Percentiles rank a stretch among this genome's conserved stretches.
Evolutionary conservation across 2,329 filamentous ascomycete genomes (phyloP).

Genomic region (Cryoendolithus antarcticus): DNA sequence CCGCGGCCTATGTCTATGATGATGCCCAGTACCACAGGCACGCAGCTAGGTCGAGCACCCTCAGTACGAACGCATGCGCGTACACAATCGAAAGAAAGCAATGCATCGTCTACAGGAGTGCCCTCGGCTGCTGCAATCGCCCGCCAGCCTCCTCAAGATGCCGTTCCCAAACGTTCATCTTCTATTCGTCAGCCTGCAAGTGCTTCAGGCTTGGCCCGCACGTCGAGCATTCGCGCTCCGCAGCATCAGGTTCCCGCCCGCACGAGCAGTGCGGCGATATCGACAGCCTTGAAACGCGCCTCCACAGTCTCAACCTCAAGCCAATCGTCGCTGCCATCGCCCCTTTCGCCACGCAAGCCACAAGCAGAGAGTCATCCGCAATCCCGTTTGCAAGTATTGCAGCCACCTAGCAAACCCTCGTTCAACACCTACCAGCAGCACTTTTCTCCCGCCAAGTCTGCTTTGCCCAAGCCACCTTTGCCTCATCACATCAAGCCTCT

Average conservation of each 20-base stretch:
- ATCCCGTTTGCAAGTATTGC: conserved; percentile 17
- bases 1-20: conserved; percentile 8
- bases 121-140: background rate
- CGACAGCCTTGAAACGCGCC: background rate
- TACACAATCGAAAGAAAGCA: conserved; percentile 9
- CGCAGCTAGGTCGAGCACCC: conserved; percentile 7
- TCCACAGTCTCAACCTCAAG: conserved; percentile 1
- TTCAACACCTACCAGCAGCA: conserved; percentile 56
- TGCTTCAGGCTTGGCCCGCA: conserved; percentile 1
- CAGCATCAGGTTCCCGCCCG: background rate
- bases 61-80: conserved; percentile 10
- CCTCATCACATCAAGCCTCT: conserved; percentile 6
- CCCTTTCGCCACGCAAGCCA: conserved; percentile 3
- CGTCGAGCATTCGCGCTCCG: conserved; percentile 1
- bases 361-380: conserved; percentile 1
- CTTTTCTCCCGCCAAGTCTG: conserved; percentile 51
- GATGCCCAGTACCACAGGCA: background rate
- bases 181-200: conserved; percentile 1
- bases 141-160: background rate
- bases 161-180: conserved; percentile 1
- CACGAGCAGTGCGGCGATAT: background rate
- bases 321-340: background rate
- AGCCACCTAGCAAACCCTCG: conserved; percentile 32
- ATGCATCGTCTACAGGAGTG: conserved; percentile 1
- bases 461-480: conserved; percentile 48